phyloP scores from a whole-genome alignment of 805 yeast species.

The Saccharomycopsis selenospora region DNA sequence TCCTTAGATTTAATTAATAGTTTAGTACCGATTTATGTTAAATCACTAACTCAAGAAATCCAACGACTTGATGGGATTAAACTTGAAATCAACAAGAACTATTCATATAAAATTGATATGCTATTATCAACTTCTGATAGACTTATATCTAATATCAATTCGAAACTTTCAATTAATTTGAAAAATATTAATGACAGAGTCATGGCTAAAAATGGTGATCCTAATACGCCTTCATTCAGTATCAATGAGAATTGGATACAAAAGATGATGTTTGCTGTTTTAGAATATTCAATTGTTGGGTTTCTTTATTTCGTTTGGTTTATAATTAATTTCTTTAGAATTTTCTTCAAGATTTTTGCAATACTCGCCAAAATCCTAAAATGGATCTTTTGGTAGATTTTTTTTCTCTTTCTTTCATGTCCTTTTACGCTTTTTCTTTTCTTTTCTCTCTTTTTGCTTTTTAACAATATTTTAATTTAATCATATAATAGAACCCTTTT shows the following conservation, averaged over 20 bases:
- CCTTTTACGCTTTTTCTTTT: too few species aligned
- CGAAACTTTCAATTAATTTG: conserved; percentile 12
- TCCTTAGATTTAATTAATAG: conserved; percentile 2
- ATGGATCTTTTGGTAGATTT: conserved; percentile 26
- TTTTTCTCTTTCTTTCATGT: too few species aligned
- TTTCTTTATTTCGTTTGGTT: conserved; percentile 16
- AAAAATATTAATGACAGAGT: conserved; percentile 16
- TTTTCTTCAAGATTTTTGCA: neutral
- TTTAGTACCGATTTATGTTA: conserved; percentile 19
- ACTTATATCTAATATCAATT: conserved; percentile 15
- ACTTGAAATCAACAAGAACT: conserved; percentile 9
- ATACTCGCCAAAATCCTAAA: conserved; percentile 6
- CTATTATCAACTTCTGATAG: conserved; percentile 17
- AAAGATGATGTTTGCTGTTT: conserved; percentile 2
- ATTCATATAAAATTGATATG: conserved; percentile 17
- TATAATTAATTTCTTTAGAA: conserved; percentile 11
- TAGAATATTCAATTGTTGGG: conserved; percentile 15
- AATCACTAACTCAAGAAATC: conserved; percentile 15
- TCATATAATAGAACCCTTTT: too few species aligned
- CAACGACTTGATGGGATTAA: conserved; percentile 8
- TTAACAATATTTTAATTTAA: too few species aligned
- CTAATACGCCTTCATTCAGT: neutral
- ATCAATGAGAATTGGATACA: conserved; percentile 9
- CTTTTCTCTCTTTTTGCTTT: too few species aligned
- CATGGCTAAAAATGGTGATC: neutral